Percentiles rank a stretch among this genome's conserved stretches.
Evolutionary conservation across 139 green algal species (phyloP).

Genomic region (Dunaliella primolecta): DNA sequence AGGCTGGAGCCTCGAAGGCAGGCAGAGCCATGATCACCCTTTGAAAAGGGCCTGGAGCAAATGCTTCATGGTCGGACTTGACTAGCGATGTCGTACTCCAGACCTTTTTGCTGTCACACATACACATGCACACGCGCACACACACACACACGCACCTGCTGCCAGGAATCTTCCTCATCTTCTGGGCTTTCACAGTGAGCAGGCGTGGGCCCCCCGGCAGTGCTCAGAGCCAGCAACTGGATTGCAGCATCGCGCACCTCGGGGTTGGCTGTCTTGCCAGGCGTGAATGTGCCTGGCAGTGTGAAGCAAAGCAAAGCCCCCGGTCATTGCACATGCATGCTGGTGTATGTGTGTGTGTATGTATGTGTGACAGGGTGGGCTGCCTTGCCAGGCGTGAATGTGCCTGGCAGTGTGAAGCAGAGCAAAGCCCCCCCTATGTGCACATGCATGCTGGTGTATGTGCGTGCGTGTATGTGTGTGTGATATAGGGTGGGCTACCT

Average conservation of each 20-base stretch:
- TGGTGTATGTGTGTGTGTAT: background rate
- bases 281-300: conserved; percentile 14
- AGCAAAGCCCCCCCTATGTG: too few species aligned
- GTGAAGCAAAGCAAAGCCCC: background rate
- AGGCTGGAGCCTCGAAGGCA: too few species aligned
- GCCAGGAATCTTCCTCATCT: background rate
- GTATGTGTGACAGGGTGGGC: background rate
- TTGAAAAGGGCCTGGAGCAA: too few species aligned
- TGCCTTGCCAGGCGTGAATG: conserved; percentile 18
- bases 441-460: too few species aligned
- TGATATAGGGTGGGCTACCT: too few species aligned
- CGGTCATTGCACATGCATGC: too few species aligned
- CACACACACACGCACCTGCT: background rate
- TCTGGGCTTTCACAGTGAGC: background rate
- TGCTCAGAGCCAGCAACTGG: conserved; percentile 6
- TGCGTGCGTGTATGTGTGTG: background rate
- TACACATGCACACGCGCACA: background rate
- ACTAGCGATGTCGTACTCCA: too few species aligned
- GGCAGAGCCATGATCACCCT: too few species aligned
- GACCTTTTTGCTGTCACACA: too few species aligned
- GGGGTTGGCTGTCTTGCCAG: background rate
- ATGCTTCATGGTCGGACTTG: too few species aligned
- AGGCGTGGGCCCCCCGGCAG: background rate
- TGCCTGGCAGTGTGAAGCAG: background rate
- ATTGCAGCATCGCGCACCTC: conserved; percentile 3